phyloP scores from a whole-genome alignment of 2,329 filamentous ascomycete genomes.

The Trichoderma koningiopsis region DNA sequence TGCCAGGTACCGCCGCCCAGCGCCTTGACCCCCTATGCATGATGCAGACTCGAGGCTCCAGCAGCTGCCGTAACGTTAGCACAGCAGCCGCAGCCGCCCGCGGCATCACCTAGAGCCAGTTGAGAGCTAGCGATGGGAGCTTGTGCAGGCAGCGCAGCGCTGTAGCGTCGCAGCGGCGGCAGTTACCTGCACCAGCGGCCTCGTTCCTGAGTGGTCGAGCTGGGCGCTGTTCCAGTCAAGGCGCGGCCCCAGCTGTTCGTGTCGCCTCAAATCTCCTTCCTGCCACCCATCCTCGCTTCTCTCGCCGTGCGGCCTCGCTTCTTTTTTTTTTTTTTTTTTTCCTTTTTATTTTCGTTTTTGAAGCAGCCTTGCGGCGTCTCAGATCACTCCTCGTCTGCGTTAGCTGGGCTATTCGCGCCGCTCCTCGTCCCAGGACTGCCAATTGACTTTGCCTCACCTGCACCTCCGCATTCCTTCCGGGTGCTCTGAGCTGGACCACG shows the following conservation, averaged over 20 bases:
- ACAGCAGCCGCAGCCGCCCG: constrained; percentile 12
- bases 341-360: neutral
- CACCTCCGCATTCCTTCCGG: neutral
- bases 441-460: neutral
- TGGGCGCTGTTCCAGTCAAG: neutral
- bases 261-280: constrained; percentile 25
- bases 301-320: constrained; percentile 20
- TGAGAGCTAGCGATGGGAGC: neutral
- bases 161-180: neutral
- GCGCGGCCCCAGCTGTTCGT: constrained; percentile 18
- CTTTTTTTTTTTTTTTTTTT: neutral
- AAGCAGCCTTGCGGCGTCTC: neutral
- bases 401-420: constrained; percentile 16
- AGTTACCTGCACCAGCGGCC: constrained; percentile 2
- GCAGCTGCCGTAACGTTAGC: neutral
- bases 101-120: neutral
- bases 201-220: constrained; percentile 8
- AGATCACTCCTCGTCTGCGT: constrained; percentile 14
- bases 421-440: neutral
- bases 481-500: constrained; percentile 14
- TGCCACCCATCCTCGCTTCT: constrained; percentile 23
- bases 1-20: neutral
- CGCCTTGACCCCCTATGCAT: constrained; percentile 14
- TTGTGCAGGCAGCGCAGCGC: neutral
- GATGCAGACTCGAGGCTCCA: neutral